These are phyloP conservation scores for Oleoguttula mirabilis DNA, from an alignment of 495 filamentous ascomycete genomes.

Conservation along the genomic window DNA sequence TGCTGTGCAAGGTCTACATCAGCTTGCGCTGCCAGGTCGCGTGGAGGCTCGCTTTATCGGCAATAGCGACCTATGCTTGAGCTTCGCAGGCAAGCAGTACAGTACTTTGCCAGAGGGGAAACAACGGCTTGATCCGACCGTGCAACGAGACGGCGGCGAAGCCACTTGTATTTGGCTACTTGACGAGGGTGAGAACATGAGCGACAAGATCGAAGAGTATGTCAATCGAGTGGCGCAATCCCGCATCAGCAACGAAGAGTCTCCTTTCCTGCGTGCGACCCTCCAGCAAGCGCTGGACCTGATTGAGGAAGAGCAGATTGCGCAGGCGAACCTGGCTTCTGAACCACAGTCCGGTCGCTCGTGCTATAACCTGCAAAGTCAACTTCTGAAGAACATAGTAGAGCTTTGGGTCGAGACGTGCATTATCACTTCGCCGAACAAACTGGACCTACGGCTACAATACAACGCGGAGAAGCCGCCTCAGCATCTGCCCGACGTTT, in stretches of 20 bases:
- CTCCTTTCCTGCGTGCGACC: slow-evolving; percentile 55
- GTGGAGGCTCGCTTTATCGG: slow-evolving; percentile 62
- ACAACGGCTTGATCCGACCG: not conserved
- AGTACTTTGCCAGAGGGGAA: not conserved
- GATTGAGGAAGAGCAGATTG: slow-evolving; percentile 34
- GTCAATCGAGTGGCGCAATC: slow-evolving; percentile 50
- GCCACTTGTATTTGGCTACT: slow-evolving; percentile 17
- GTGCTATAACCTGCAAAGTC: slow-evolving; percentile 34
- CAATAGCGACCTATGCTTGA: slow-evolving; percentile 34
- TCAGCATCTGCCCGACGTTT: slow-evolving; percentile 32
- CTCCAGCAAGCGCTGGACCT: slow-evolving; percentile 47
- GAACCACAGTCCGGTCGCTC: slow-evolving; percentile 1
- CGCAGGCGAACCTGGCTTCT: not conserved
- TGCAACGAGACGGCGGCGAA: not conserved
- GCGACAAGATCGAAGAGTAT: slow-evolving; percentile 56
- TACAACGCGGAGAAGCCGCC: slow-evolving; percentile 38
- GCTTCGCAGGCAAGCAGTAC: slow-evolving; percentile 21
- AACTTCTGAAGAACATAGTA: slow-evolving; percentile 51
- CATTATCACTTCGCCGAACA: slow-evolving; percentile 37
- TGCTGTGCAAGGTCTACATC: slow-evolving; percentile 43
- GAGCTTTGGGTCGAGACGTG: slow-evolving; percentile 69
- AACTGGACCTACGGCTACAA: slow-evolving; percentile 32
- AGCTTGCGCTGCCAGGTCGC: slow-evolving; percentile 44
- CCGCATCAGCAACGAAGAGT: slow-evolving; percentile 54
- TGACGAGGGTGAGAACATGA: slow-evolving; percentile 51